Evolutionary conservation across 345 rosid species (phyloP).

Genomic region (Cardamine occulta): DNA sequence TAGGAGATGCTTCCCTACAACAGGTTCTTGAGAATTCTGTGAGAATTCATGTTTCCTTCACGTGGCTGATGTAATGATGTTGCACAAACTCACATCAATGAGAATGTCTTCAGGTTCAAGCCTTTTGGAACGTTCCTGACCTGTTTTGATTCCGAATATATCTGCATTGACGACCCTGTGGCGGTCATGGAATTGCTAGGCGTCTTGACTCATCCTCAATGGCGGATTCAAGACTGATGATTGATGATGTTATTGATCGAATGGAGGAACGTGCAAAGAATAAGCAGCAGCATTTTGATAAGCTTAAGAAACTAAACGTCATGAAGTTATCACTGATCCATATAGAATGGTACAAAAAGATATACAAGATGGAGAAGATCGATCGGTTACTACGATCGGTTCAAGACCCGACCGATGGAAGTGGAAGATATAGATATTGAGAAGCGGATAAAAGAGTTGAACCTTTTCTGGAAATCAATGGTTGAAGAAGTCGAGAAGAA

Average conservation of each 20-base stretch:
- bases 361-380: conserved; percentile 15
- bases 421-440: no score
- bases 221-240: neutral
- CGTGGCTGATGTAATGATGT: conserved; percentile 29
- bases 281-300: neutral
- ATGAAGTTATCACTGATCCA: conserved; percentile 50
- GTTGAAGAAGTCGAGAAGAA: conserved; percentile 44
- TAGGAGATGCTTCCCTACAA: conserved; percentile 53
- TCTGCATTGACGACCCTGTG: conserved; percentile 58
- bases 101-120: conserved; percentile 17
- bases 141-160: conserved; percentile 44
- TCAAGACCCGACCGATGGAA: conserved; percentile 35
- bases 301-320: neutral
- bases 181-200: conserved; percentile 41
- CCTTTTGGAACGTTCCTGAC: conserved; percentile 66
- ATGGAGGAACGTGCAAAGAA: conserved; percentile 42
- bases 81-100: neutral
- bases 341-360: conserved; percentile 71
- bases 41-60: conserved; percentile 62
- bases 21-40: conserved; percentile 42
- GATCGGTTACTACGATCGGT: conserved; percentile 67
- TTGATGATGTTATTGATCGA: conserved; percentile 8
- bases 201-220: accelerated
- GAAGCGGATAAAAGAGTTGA: neutral
- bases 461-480: conserved; percentile 51